Percentiles rank a stretch among this genome's conserved stretches.
These are phyloP conservation scores for Tetracladium maxilliforme DNA, from an alignment of 2,329 filamentous ascomycete genomes.

Conservation along the genomic window DNA sequence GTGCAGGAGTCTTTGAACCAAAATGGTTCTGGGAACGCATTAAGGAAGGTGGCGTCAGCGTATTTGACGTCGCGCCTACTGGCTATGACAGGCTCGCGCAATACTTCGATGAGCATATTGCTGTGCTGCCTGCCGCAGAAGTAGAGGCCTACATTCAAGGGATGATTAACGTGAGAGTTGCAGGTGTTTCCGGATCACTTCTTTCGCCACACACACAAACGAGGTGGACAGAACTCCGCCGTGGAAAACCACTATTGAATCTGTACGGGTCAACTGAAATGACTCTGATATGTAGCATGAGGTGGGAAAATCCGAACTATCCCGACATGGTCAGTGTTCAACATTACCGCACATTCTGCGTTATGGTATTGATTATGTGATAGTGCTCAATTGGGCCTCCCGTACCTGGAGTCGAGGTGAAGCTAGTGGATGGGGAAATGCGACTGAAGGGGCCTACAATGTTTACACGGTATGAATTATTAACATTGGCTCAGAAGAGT, in stretches of 20 bases:
- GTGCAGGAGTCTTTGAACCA: constrained; percentile 6
- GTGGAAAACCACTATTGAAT: constrained; percentile 8
- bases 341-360: not conserved
- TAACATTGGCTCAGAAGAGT: not conserved
- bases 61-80: constrained; percentile 6
- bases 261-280: constrained; percentile 8
- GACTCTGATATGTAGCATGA: constrained; percentile 7
- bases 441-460: constrained; percentile 7
- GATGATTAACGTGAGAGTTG: constrained; percentile 5
- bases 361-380: constrained; percentile 3
- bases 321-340: constrained; percentile 5
- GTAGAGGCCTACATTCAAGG: constrained; percentile 6
- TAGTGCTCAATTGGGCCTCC: constrained; percentile 7
- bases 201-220: constrained; percentile 6
- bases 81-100: constrained; percentile 8
- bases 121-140: constrained; percentile 5
- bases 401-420: constrained; percentile 8
- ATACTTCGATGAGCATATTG: constrained; percentile 9
- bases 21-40: constrained; percentile 9
- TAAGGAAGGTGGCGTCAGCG: constrained; percentile 6
- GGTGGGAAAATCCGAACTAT: constrained; percentile 6
- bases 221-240: constrained; percentile 7
- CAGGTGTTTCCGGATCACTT: constrained; percentile 6
- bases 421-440: constrained; percentile 8
- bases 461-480: constrained; percentile 7